phyloP scores from a whole-genome alignment of 352 stramenopile genomes.

The Globisporangium camurandrum region DNA sequence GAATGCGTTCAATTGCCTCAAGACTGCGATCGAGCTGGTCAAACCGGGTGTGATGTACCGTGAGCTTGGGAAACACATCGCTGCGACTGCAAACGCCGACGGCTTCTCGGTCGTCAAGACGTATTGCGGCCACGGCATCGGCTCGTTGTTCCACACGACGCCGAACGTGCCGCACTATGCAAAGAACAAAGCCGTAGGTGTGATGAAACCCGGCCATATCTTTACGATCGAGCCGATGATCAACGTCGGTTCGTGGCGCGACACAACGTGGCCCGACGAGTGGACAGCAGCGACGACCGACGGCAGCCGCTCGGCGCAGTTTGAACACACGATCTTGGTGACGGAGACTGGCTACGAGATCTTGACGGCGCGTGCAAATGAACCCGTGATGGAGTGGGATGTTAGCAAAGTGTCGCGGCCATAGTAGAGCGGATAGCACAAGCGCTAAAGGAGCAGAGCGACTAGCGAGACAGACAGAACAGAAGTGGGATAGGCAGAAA shows the following conservation, averaged over 20 bases:
- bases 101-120: slow-evolving; percentile 94
- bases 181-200: slow-evolving; percentile 97
- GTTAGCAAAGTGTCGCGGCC: slow-evolving; percentile 65
- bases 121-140: slow-evolving; percentile 98
- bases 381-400: slow-evolving; percentile 86
- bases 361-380: slow-evolving; percentile 88
- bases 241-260: slow-evolving; percentile 91
- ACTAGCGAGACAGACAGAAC: too few species aligned
- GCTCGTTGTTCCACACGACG: slow-evolving; percentile 93
- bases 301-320: slow-evolving; percentile 93
- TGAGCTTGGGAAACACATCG: slow-evolving; percentile 94
- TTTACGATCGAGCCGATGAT: slow-evolving; percentile 99
- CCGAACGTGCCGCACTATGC: slow-evolving; percentile 97
- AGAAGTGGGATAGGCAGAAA: neutral
- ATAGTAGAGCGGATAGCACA: too few species aligned
- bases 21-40: slow-evolving; percentile 79
- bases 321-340: slow-evolving; percentile 98
- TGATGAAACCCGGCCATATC: slow-evolving; percentile 97
- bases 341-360: slow-evolving; percentile 97
- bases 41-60: slow-evolving; percentile 94
- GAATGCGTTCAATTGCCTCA: slow-evolving; percentile 93
- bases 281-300: slow-evolving; percentile 97
- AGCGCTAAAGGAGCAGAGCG: too few species aligned
- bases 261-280: slow-evolving; percentile 95
- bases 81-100: slow-evolving; percentile 74